A percentile compares a stretch with the other conserved stretches of the same genome.
Evolutionary conservation across 2,329 filamentous ascomycete species (phyloP).

Genomic region (Aspergillus piperis): DNA sequence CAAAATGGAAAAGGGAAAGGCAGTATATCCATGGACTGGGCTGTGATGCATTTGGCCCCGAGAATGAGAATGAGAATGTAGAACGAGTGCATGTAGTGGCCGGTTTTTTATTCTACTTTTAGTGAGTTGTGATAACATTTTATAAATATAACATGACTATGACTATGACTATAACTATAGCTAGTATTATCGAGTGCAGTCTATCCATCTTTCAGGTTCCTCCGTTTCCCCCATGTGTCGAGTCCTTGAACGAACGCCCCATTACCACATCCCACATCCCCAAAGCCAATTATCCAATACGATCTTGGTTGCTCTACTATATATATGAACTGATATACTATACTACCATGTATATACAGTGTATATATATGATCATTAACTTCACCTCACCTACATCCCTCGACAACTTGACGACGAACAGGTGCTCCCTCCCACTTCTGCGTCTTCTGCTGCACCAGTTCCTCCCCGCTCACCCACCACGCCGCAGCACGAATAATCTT

Average conservation of each 20-base stretch:
- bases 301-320: too few relatives aligned
- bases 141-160: not conserved
- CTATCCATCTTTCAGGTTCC: too few relatives aligned
- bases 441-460: slow-evolving; percentile 4
- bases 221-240: too few relatives aligned
- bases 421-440: not conserved
- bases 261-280: too few relatives aligned
- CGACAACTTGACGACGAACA: not conserved
- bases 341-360: too few relatives aligned
- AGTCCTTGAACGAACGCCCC: too few relatives aligned
- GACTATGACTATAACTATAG: too few relatives aligned
- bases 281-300: too few relatives aligned
- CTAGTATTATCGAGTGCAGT: too few relatives aligned
- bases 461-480: slow-evolving; percentile 56
- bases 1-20: too few relatives aligned
- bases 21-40: not conserved
- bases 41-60: not conserved
- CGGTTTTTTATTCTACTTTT: not conserved
- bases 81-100: slow-evolving; percentile 5
- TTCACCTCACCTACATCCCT: not conserved
- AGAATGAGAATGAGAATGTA: slow-evolving; percentile 8
- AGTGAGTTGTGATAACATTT: not conserved
- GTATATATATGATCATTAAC: not conserved
- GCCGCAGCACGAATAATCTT: slow-evolving; percentile 72
- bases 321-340: too few relatives aligned